Conservation (phyloP, 2,329 filamentous ascomycete species). For the Phyllosticta citribraziliensis region DNA sequence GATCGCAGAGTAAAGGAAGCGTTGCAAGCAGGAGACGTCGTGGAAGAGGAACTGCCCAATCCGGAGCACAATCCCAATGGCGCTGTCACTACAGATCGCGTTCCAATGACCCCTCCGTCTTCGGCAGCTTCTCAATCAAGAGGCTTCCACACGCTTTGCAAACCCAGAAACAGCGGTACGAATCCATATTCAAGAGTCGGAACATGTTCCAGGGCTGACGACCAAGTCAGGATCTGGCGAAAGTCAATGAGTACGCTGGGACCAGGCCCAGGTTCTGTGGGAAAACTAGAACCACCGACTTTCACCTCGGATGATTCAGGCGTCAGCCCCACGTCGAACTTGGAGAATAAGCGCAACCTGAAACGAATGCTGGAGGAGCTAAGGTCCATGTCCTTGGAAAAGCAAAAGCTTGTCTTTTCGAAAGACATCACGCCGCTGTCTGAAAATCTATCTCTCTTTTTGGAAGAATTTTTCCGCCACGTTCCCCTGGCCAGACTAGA, state of each 20-base stretch:
- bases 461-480: constrained; percentile 1
- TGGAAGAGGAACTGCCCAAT: constrained; percentile 15
- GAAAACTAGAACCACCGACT: neutral
- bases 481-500: neutral
- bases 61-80: constrained; percentile 1
- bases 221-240: neutral
- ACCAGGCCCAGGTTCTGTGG: neutral
- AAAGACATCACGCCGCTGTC: neutral
- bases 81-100: neutral
- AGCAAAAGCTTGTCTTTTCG: neutral
- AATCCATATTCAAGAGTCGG: constrained; percentile 2
- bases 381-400: neutral
- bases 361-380: neutral
- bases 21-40: constrained; percentile 21
- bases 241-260: neutral
- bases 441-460: constrained; percentile 1
- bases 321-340: neutral
- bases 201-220: neutral
- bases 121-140: neutral
- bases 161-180: constrained; percentile 1
- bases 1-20: constrained; percentile 28
- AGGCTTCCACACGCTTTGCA: neutral
- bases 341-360: neutral
- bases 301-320: neutral
- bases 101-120: neutral